Conservation (phyloP, 768 basidiomycete genomes). For the Rossbeevera mucosa region DNA sequence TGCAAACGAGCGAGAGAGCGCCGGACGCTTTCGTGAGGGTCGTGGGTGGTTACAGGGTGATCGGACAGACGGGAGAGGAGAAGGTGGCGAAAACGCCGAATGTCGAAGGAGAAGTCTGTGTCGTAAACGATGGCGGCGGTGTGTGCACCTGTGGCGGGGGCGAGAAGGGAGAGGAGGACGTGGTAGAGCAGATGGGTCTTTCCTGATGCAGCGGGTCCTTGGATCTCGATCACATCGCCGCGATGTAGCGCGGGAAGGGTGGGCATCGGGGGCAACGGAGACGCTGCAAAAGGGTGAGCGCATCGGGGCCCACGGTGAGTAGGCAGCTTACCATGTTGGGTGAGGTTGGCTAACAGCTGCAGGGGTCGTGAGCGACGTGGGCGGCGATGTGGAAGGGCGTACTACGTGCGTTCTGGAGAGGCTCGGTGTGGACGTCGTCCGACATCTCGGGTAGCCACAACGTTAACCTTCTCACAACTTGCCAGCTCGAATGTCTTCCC, state of each 20-base stretch:
- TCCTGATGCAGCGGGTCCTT: constrained; percentile 69
- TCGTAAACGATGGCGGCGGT: constrained; percentile 68
- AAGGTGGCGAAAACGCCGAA: constrained; percentile 49
- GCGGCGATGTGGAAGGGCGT: not conserved
- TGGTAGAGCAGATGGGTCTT: constrained; percentile 78
- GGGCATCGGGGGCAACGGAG: constrained; percentile 14
- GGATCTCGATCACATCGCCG: constrained; percentile 71
- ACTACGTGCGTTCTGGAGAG: constrained; percentile 34
- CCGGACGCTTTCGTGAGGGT: constrained; percentile 29
- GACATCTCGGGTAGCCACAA: constrained; percentile 3
- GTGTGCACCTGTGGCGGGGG: constrained; percentile 43
- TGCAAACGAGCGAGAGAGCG: constrained; percentile 53
- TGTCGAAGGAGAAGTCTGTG: constrained; percentile 61
- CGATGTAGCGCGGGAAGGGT: constrained; percentile 33
- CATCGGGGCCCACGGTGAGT: constrained; percentile 3
- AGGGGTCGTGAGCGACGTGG: constrained; percentile 6
- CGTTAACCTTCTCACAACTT: not conserved
- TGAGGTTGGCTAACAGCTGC: constrained; percentile 43
- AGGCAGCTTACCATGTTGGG: constrained; percentile 31
- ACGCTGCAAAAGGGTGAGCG: constrained; percentile 33
- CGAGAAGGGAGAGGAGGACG: constrained; percentile 54
- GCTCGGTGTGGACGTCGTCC: constrained; percentile 22
- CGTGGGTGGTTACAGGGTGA: constrained; percentile 13
- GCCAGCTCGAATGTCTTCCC: constrained; percentile 31
- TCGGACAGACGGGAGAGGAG: constrained; percentile 44